Conservation (phyloP, 139 green algal genomes). For the Gonium pectorale region DNA sequence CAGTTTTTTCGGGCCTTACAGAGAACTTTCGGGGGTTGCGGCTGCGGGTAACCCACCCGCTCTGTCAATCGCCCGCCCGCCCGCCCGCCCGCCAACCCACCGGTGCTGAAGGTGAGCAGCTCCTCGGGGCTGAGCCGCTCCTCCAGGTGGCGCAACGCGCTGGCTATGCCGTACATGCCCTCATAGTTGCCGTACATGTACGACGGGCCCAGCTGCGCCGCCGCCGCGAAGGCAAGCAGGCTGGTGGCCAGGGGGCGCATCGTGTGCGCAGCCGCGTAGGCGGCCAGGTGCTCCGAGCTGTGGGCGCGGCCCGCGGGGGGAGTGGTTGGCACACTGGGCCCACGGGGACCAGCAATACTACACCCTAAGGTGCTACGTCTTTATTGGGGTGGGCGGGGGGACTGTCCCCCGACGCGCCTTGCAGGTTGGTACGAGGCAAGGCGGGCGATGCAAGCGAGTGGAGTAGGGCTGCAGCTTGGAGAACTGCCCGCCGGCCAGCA, state of each 20-base stretch:
- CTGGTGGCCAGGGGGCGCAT: slow-evolving; percentile 17
- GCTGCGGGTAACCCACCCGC: not conserved
- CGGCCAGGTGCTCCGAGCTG: slow-evolving; percentile 41
- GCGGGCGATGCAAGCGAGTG: too few species aligned
- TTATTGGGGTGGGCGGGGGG: too few species aligned
- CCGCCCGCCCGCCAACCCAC: not conserved
- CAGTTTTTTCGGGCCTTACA: too few species aligned
- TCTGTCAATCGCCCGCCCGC: not conserved
- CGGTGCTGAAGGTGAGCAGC: slow-evolving; percentile 45
- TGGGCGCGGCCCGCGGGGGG: not conserved
- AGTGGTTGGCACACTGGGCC: too few species aligned
- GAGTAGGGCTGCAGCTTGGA: too few species aligned
- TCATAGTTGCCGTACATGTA: slow-evolving; percentile 36
- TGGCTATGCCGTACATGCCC: slow-evolving; percentile 27
- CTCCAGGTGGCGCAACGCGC: slow-evolving; percentile 33
- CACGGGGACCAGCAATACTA: too few species aligned
- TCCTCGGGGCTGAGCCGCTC: slow-evolving; percentile 26
- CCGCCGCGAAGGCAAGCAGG: slow-evolving; percentile 17
- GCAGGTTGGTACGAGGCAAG: too few species aligned
- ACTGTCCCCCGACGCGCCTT: too few species aligned
- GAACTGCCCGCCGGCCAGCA: not conserved
- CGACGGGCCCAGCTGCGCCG: not conserved
- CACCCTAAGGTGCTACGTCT: too few species aligned
- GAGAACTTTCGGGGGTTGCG: too few species aligned
- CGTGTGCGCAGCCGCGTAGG: slow-evolving; percentile 27